A percentile compares a stretch with the other conserved stretches of the same genome.
These are phyloP conservation scores for Vanderwaltozyma tropicalis DNA, from an alignment of 805 yeast genomes.

Conservation along the genomic window DNA sequence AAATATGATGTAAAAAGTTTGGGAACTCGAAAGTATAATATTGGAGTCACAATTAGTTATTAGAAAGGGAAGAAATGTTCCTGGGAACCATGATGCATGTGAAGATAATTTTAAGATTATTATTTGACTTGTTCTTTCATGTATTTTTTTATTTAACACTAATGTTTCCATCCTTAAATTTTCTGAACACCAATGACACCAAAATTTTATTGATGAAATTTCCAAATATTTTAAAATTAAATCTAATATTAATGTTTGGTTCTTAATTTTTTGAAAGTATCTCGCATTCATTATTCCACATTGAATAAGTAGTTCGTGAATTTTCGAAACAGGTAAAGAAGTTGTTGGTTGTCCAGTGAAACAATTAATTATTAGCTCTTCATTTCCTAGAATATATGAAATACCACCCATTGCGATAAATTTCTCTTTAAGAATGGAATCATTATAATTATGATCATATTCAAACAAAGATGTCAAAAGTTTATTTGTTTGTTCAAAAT, in stretches of 20 bases:
- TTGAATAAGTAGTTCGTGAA: constrained; percentile 10
- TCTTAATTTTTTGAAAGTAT: constrained; percentile 7
- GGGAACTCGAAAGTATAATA: constrained; percentile 4
- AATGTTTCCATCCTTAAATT: constrained; percentile 10
- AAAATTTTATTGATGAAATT: constrained; percentile 13
- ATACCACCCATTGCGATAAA: constrained; percentile 22
- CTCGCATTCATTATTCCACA: constrained; percentile 18
- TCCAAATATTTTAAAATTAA: constrained; percentile 16
- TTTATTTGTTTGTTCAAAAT: neutral
- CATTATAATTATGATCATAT: constrained; percentile 14
- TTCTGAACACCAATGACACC: constrained; percentile 22
- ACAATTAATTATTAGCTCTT: constrained; percentile 2
- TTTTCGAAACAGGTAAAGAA: neutral
- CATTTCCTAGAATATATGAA: constrained; percentile 7
- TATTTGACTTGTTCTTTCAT: constrained; percentile 15
- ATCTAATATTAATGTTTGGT: constrained; percentile 12
- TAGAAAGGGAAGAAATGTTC: constrained; percentile 7
- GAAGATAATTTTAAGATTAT: constrained; percentile 17
- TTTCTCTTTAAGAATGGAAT: constrained; percentile 11
- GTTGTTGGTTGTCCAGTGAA: constrained; percentile 9
- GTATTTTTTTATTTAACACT: constrained; percentile 4
- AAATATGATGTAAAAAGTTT: constrained; percentile 16
- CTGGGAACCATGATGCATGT: constrained; percentile 12
- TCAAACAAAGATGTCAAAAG: constrained; percentile 9
- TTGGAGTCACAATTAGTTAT: neutral